These are phyloP conservation scores for Wickerhamiella parazyma DNA, from an alignment of 805 yeast genomes.

Conservation along the genomic window DNA sequence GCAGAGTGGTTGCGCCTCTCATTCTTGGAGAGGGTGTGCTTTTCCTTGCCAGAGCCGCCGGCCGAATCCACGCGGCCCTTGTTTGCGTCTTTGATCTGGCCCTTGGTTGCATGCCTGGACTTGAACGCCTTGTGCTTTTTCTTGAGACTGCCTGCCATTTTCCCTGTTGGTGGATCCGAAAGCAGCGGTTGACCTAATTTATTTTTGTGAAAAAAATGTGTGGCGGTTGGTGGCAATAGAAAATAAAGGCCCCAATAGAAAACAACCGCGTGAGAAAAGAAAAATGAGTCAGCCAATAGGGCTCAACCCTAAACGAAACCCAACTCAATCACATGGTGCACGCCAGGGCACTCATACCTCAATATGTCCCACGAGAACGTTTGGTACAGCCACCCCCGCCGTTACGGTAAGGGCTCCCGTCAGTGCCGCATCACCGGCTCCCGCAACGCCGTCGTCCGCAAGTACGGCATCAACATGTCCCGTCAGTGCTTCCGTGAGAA, in stretches of 20 bases:
- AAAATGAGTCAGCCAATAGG: not conserved
- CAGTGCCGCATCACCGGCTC: conserved; percentile 98
- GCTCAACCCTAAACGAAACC: not conserved
- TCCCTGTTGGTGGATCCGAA: too few species aligned
- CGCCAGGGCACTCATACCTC: conserved; percentile 23
- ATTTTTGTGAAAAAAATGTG: not conserved
- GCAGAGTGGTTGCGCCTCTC: conserved; percentile 68
- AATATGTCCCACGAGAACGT: conserved; percentile 99
- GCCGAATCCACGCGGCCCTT: conserved; percentile 77
- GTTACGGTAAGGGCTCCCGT: conserved; percentile 99
- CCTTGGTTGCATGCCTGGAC: conserved; percentile 80
- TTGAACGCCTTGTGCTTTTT: conserved; percentile 83
- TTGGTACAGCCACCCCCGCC: conserved; percentile 99
- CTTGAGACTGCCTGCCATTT: conserved; percentile 41
- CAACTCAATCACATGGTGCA: not conserved
- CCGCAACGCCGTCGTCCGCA: conserved; percentile 99
- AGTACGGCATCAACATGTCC: conserved; percentile 98
- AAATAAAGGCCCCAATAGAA: not conserved
- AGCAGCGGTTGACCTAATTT: conserved; percentile 5
- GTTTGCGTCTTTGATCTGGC: conserved; percentile 61
- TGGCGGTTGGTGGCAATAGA: not conserved
- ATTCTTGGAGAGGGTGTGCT: conserved; percentile 33
- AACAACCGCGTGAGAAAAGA: not conserved
- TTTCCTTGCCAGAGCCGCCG: conserved; percentile 18
- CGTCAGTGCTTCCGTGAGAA: conserved; percentile 99